Evolutionary conservation across 2,329 filamentous ascomycete species (phyloP).

Genomic region (Lachnellula hyalina): DNA sequence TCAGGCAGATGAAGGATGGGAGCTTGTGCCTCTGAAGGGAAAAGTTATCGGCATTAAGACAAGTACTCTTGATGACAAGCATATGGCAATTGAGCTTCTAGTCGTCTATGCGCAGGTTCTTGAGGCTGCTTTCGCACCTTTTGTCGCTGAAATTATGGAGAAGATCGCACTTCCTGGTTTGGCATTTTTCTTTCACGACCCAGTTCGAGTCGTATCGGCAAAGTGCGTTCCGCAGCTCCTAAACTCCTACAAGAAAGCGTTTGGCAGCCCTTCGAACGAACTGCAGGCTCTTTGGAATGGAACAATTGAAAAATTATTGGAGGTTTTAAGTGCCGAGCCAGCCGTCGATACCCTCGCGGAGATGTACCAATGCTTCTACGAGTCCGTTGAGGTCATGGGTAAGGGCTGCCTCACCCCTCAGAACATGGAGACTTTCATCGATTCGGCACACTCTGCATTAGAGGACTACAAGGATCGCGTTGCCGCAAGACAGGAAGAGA

Average conservation of each 20-base stretch:
- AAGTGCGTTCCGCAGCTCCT: constrained; percentile 91
- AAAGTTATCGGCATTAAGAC: constrained; percentile 99
- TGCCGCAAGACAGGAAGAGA: constrained; percentile 75
- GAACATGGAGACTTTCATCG: constrained; percentile 84
- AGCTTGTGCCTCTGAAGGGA: constrained; percentile 91
- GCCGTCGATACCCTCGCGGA: constrained; percentile 94
- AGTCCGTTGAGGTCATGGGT: constrained; percentile 90
- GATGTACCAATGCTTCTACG: constrained; percentile 99
- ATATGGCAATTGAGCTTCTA: constrained; percentile 98
- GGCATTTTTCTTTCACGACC: constrained; percentile 98
- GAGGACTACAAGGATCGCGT: constrained; percentile 92
- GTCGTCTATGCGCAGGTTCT: constrained; percentile 96
- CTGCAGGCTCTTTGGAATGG: constrained; percentile 77
- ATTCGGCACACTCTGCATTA: constrained; percentile 76
- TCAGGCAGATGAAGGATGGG: constrained; percentile 95
- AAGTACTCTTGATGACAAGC: constrained; percentile 94
- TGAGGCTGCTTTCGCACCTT: constrained; percentile 87
- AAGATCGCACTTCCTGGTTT: constrained; percentile 91
- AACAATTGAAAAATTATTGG: constrained; percentile 85
- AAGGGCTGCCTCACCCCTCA: constrained; percentile 71
- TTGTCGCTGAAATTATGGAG: constrained; percentile 89
- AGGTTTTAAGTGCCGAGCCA: constrained; percentile 88
- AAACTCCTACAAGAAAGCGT: constrained; percentile 89
- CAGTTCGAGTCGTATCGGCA: constrained; percentile 88
- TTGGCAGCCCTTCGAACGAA: constrained; percentile 73